Evolutionary conservation across 768 basidiomycete species (phyloP).

Genomic region (Naganishia onofrii): DNA sequence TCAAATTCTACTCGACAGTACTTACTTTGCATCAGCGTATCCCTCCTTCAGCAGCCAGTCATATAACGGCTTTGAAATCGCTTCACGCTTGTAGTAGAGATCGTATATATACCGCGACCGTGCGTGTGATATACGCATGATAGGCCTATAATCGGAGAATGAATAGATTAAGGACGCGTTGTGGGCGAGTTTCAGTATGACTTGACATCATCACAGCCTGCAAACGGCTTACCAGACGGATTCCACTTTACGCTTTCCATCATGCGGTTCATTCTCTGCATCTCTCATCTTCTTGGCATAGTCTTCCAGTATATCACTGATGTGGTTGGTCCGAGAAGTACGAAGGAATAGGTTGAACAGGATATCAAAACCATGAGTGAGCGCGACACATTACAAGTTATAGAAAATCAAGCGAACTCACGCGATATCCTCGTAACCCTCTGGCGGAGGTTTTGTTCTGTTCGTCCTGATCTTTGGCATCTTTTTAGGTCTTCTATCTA

Average conservation of each 20-base stretch:
- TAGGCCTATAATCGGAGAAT: constrained; percentile 62
- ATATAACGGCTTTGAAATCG: constrained; percentile 83
- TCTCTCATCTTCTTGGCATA: constrained; percentile 99
- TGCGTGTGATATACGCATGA: constrained; percentile 96
- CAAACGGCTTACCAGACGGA: constrained; percentile 46
- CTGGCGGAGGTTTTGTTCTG: constrained; percentile 89
- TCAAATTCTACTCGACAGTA: constrained; percentile 30
- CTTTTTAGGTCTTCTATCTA: neutral
- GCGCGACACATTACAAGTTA: constrained; percentile 1
- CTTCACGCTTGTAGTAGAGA: constrained; percentile 96
- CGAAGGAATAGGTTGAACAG: neutral
- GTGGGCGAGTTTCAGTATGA: neutral
- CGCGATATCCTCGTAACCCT: constrained; percentile 90
- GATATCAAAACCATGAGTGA: constrained; percentile 26
- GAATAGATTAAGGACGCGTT: neutral
- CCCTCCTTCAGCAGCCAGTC: constrained; percentile 98
- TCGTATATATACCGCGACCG: constrained; percentile 97
- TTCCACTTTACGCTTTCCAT: constrained; percentile 67
- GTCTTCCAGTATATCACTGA: constrained; percentile 82
- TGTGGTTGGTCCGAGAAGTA: neutral
- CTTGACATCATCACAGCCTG: neutral
- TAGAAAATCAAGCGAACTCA: constrained; percentile 24
- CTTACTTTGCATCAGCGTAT: constrained; percentile 93
- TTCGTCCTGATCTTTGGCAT: constrained; percentile 91
- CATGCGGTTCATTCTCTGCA: constrained; percentile 94